Percentiles rank a stretch among this genome's conserved stretches.
These are phyloP conservation scores for Cordyceps fumosorosea DNA, from an alignment of 2,329 filamentous ascomycete species.

Conservation along the genomic window DNA sequence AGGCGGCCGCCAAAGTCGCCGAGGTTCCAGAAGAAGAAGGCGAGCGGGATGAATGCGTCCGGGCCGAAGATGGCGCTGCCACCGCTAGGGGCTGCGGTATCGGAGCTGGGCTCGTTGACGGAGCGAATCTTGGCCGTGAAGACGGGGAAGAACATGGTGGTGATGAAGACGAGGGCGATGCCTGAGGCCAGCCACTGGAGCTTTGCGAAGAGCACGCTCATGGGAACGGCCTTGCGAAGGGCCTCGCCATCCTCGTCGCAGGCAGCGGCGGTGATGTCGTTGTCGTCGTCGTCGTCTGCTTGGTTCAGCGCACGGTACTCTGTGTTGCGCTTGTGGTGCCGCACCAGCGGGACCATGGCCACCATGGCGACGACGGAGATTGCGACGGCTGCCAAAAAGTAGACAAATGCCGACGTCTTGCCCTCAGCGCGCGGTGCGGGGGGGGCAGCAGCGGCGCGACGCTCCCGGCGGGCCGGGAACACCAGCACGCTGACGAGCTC, in stretches of 20 bases:
- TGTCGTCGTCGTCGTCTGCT: conserved; percentile 20
- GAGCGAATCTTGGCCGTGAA: conserved; percentile 65
- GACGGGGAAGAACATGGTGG: conserved; percentile 94
- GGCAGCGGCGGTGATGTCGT: conserved; percentile 35
- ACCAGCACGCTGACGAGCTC: conserved; percentile 77
- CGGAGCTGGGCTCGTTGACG: conserved; percentile 22
- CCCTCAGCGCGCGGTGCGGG: conserved; percentile 15
- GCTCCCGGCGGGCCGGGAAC: conserved; percentile 40
- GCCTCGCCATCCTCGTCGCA: conserved; percentile 40
- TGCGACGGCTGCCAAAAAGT: conserved; percentile 80
- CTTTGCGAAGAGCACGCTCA: conserved; percentile 66
- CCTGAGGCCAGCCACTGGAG: conserved; percentile 71
- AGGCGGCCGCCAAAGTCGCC: conserved; percentile 79
- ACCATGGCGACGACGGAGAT: conserved; percentile 65
- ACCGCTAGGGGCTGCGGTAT: conserved; percentile 20
- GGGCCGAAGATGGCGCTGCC: conserved; percentile 57
- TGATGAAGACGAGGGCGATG: conserved; percentile 71
- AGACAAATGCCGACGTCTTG: conserved; percentile 67
- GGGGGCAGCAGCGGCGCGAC: conserved; percentile 17
- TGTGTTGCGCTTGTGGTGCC: conserved; percentile 49
- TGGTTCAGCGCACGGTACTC: conserved; percentile 34
- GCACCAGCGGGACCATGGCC: conserved; percentile 68
- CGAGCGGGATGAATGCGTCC: conserved; percentile 78
- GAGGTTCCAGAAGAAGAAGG: conserved; percentile 87
- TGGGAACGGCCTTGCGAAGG: conserved; percentile 42